Percentiles rank a stretch among this genome's conserved stretches.
Evolutionary conservation across 257 asterid genomes (phyloP).

Genomic region (Verbena officinalis): DNA sequence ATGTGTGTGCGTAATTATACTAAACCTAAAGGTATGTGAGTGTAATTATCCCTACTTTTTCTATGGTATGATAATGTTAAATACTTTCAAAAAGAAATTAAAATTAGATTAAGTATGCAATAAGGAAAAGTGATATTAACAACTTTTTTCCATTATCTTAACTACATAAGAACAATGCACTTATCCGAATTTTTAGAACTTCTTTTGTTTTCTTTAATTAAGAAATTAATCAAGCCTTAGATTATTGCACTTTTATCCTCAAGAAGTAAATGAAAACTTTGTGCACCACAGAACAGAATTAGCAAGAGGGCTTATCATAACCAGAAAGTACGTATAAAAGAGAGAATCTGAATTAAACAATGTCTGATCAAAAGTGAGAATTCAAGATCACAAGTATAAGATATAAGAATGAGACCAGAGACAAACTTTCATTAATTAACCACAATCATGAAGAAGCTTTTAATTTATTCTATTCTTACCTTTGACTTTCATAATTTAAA

Average conservation of each 20-base stretch:
- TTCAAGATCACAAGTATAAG: not conserved
- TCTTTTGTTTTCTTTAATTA: conserved; percentile 14
- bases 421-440: conserved; percentile 20
- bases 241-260: conserved; percentile 1
- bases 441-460: conserved; percentile 28
- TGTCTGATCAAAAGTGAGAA: not conserved
- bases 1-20: too few relatives aligned
- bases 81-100: not conserved
- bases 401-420: not conserved
- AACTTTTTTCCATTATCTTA: too few relatives aligned
- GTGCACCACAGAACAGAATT: not conserved
- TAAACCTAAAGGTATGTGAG: too few relatives aligned
- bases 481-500: conserved; percentile 27
- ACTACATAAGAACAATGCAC: too few relatives aligned
- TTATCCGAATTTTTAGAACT: too few relatives aligned
- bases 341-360: conserved; percentile 4
- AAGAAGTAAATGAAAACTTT: not conserved
- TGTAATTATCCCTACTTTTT: too few relatives aligned
- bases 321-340: not conserved
- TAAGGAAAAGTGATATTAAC: too few relatives aligned
- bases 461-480: conserved; percentile 37
- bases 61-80: conserved; percentile 1
- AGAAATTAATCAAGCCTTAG: not conserved
- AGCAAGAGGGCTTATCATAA: conserved; percentile 11
- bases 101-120: too few relatives aligned